Conservation (phyloP, 129 eudicot genomes). For the Chrysanthemum makinoi region DNA sequence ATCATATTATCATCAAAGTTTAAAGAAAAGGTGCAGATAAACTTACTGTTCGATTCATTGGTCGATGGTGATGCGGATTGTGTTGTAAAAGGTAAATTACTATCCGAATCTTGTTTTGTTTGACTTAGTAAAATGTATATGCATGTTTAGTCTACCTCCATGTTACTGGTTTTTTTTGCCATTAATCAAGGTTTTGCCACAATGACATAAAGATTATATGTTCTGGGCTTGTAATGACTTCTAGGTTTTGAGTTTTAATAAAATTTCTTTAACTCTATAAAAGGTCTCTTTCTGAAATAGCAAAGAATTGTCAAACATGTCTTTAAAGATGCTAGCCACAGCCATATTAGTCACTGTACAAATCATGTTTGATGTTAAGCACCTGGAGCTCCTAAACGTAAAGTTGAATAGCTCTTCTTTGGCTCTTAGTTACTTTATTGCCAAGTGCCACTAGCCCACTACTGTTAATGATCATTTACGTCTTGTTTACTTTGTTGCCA, state of each 20-base stretch:
- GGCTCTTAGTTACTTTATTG: too few species aligned
- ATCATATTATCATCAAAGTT: constrained; percentile 63
- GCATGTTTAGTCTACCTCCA: constrained; percentile 6
- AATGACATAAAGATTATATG: background rate
- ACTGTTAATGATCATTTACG: too few species aligned
- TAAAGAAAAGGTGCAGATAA: constrained; percentile 52
- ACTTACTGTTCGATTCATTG: constrained; percentile 48
- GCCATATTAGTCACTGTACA: background rate
- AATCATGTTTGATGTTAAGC: background rate
- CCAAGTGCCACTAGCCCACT: too few species aligned
- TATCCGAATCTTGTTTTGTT: constrained; percentile 15
- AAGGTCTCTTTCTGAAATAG: background rate
- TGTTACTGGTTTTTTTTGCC: background rate
- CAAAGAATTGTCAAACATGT: background rate
- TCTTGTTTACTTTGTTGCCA: too few species aligned
- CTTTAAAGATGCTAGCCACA: background rate
- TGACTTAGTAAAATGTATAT: background rate
- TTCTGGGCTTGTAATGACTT: constrained; percentile 3
- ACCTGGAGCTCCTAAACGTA: too few species aligned
- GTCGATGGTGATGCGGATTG: constrained; percentile 39
- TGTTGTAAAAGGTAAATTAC: constrained; percentile 49
- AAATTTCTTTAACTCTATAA: background rate
- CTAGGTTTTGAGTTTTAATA: background rate
- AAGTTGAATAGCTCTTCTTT: too few species aligned
- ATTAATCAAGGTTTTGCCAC: constrained; percentile 2